Evolutionary conservation across 192 early-diverging fungal genomes (phyloP), one percentile per base, ranked within the genome.

Genomic region (Phycomyces blakesleeanus): DNA sequence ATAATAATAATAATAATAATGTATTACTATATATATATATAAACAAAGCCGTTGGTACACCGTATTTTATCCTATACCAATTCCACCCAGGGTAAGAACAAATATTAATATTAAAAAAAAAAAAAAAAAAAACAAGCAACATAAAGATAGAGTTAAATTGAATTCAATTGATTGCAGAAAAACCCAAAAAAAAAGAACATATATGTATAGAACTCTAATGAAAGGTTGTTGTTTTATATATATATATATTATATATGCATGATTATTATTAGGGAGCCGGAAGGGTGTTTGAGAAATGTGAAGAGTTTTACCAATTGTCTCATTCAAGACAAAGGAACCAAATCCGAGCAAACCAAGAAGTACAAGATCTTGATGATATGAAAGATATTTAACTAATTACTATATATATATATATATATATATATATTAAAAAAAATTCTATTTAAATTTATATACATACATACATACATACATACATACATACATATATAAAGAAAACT

Each of bases 11-110:
- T 65, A 3, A 9, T 37, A 14, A n/a, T 61, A 37, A n/a, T 18
- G 14, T 21, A 29, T 22, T 39, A 61, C 25, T 51, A 25, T 16
- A 15, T 11, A 59, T 51, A 26, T 49, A 49, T 22, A 10, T 49
- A 27, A 59, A n/a, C 18, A 14, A 64, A 82, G 81, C 40, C 73
- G 80, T 21, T 80, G 80, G 75, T 77, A 81, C 27, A 81, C 76
- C 3, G 63, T 81, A 4, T 62, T 84, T 40, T 70, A 75, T 21
- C 82, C 82, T 4, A 62, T 80, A 29, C 80, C 72, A 5, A 73
- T 78, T n/a, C 76, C 76, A 22, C 82, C 82, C 12, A 72, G 69
- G 52, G 81, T 68, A 68, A 54, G 49, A 12, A 21, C n/a, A 38
- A 29, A 5, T 8, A 41, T n/a, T 29, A 49, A 24, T 25, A n/a